Evolutionary conservation across 2,329 filamentous ascomycete genomes (phyloP).

Genomic region (Raffaelea ambrosiae): DNA sequence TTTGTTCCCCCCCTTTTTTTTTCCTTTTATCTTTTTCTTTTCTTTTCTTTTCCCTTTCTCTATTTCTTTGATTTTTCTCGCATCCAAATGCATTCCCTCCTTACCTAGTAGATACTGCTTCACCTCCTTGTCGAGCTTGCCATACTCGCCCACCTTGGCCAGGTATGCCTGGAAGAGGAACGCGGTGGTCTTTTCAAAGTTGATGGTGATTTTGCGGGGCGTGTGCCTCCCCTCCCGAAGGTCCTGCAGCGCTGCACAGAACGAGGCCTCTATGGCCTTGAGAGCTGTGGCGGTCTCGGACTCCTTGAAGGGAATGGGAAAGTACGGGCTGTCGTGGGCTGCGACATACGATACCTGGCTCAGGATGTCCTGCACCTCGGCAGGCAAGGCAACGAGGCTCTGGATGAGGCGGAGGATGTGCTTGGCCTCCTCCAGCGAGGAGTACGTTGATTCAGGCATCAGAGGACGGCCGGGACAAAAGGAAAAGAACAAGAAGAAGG

Average conservation of each 20-base stretch:
- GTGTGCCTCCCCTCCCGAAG: constrained; percentile 37
- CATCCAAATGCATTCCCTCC: constrained; percentile 15
- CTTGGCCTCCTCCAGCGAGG: constrained; percentile 11
- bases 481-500: neutral
- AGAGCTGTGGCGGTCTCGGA: constrained; percentile 30
- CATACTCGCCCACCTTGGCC: constrained; percentile 43
- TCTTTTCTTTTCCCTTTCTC: too few species aligned
- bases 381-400: constrained; percentile 2
- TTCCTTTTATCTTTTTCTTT: too few species aligned
- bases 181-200: constrained; percentile 42
- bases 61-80: too few species aligned
- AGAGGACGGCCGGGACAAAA: neutral
- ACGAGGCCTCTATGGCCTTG: constrained; percentile 40
- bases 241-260: constrained; percentile 45
- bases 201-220: constrained; percentile 23
- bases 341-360: constrained; percentile 7
- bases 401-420: constrained; percentile 15
- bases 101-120: constrained; percentile 25
- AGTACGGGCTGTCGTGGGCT: constrained; percentile 13
- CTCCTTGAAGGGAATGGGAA: constrained; percentile 14
- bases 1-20: too few species aligned
- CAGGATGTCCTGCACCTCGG: constrained; percentile 1
- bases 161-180: constrained; percentile 53
- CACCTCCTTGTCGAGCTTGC: constrained; percentile 37
- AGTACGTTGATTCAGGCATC: constrained; percentile 9